A percentile compares a stretch with the other conserved stretches of the same genome.
Conservation (phyloP, 768 basidiomycete species). For the Boletus fagicola region DNA sequence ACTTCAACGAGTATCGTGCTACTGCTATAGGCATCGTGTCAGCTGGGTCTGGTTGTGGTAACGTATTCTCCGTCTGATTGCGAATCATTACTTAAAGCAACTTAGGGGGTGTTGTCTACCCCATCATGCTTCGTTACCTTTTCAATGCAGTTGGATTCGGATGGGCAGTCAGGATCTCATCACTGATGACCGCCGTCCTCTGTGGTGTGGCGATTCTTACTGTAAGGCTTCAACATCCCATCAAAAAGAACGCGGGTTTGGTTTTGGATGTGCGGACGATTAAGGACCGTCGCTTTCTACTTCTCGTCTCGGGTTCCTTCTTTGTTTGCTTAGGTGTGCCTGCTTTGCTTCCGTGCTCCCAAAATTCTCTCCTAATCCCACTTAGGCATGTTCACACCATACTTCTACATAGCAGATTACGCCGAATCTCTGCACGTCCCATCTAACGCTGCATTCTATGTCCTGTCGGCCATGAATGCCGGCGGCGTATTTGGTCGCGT, state of each 20-base stretch:
- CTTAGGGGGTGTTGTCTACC: constrained; percentile 67
- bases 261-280: constrained; percentile 33
- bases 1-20: constrained; percentile 63
- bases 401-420: constrained; percentile 67
- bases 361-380: constrained; percentile 2
- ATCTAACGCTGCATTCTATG: constrained; percentile 45
- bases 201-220: constrained; percentile 47
- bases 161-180: constrained; percentile 61
- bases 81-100: constrained; percentile 19
- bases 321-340: constrained; percentile 60
- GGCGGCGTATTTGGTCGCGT: constrained; percentile 66
- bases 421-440: constrained; percentile 42
- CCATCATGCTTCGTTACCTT: constrained; percentile 58
- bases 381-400: constrained; percentile 67
- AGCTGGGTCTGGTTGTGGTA: constrained; percentile 68
- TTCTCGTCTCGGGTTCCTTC: constrained; percentile 53
- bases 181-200: constrained; percentile 47
- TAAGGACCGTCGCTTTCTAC: constrained; percentile 49
- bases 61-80: constrained; percentile 9
- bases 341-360: not conserved
- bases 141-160: constrained; percentile 56
- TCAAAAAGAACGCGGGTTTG: constrained; percentile 16
- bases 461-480: constrained; percentile 67
- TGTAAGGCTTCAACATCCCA: constrained; percentile 37
- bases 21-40: constrained; percentile 70